Conservation (phyloP, 352 stramenopile species). For the Globisporangium okanoganense region DNA sequence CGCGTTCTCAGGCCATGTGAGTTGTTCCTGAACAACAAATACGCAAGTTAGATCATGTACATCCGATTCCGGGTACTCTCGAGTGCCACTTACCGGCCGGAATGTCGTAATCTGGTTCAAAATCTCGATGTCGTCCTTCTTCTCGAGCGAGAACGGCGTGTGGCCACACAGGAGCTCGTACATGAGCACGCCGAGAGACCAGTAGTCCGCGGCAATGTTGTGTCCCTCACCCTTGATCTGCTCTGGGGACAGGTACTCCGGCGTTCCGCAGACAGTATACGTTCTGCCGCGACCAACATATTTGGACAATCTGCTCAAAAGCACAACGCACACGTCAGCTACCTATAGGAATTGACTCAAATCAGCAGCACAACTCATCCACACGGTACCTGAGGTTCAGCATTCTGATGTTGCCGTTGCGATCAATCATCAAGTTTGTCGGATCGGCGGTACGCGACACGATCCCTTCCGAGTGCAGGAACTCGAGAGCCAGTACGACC, state of each 20-base stretch:
- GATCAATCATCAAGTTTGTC: conserved; percentile 77
- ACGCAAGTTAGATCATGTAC: background rate
- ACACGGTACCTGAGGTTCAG: conserved; percentile 65
- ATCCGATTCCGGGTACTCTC: background rate
- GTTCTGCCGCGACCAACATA: conserved; percentile 81
- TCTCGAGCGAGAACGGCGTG: conserved; percentile 86
- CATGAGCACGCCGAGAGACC: conserved; percentile 92
- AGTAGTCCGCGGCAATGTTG: conserved; percentile 90
- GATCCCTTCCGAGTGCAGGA: conserved; percentile 79
- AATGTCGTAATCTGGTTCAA: conserved; percentile 85
- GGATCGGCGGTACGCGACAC: conserved; percentile 77
- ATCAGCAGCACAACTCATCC: background rate
- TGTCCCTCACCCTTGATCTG: conserved; percentile 87
- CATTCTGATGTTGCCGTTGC: conserved; percentile 79
- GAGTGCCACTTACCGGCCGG: conserved; percentile 35
- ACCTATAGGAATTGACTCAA: background rate
- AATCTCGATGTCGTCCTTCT: conserved; percentile 85
- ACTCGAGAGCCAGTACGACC: conserved; percentile 77
- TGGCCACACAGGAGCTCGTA: conserved; percentile 90
- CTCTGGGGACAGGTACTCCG: conserved; percentile 82
- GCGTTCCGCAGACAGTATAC: conserved; percentile 84
- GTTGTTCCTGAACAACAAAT: conserved; percentile 27
- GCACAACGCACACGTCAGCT: conserved; percentile 3
- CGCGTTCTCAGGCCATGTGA: conserved; percentile 66
- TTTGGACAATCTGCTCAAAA: conserved; percentile 58